These are phyloP conservation scores for Debaryomyces tyrocola DNA, from an alignment of 805 yeast genomes.

Conservation along the genomic window DNA sequence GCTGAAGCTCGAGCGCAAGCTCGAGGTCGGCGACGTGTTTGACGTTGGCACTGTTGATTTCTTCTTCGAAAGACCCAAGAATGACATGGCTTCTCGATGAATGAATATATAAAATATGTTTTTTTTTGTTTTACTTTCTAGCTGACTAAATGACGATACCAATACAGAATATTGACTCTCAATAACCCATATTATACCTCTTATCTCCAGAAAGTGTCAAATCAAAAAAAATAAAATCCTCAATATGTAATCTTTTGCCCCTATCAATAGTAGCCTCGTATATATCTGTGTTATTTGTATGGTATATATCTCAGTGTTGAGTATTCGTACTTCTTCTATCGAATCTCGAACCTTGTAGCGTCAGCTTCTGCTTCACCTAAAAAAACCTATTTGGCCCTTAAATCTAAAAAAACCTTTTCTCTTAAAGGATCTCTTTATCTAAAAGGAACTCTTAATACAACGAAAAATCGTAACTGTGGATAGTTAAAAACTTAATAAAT, in stretches of 20 bases:
- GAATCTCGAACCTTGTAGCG: not conserved
- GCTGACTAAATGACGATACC: not conserved
- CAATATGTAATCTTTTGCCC: not conserved
- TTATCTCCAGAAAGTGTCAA: not conserved
- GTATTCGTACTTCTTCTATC: no score
- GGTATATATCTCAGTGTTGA: no score
- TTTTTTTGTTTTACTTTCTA: not conserved
- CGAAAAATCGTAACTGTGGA: not conserved
- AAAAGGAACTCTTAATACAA: not conserved
- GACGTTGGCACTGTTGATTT: not conserved
- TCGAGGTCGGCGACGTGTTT: not conserved
- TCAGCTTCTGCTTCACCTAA: not conserved
- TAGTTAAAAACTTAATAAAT: not conserved
- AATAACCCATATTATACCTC: not conserved
- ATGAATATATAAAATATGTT: not conserved
- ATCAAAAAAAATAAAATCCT: slow-evolving; percentile 1
- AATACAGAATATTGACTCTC: not conserved
- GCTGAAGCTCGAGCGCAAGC: not conserved
- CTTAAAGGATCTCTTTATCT: not conserved
- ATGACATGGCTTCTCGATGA: not conserved
- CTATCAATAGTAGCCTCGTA: not conserved
- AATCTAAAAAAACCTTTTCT: not conserved
- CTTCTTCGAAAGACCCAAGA: slow-evolving; percentile 2
- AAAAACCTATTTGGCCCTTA: not conserved
- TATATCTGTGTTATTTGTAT: no score